Conservation (phyloP, 1,284 basidiomycete species). For the Apiotrichum gamsii region DNA sequence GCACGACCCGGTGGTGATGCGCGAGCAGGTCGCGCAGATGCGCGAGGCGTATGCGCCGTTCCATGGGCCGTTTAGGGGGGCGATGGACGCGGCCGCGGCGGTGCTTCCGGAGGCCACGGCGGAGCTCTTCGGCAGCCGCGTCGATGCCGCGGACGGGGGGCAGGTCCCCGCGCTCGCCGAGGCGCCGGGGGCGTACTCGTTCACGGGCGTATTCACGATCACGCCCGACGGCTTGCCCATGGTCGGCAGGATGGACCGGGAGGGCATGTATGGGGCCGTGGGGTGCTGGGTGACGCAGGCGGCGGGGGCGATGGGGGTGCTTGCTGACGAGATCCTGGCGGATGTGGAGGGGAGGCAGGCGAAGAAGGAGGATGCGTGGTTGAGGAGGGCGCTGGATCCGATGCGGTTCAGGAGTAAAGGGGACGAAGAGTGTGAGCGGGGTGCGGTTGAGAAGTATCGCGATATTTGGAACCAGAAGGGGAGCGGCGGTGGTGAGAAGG, state of each 20-base stretch:
- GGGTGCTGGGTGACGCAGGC: slow-evolving; percentile 32
- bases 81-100: slow-evolving; percentile 9
- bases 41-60: slow-evolving; percentile 18
- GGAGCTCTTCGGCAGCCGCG: slow-evolving; percentile 3
- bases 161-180: background rate
- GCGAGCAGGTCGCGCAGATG: background rate
- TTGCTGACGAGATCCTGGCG: slow-evolving; percentile 17
- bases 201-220: slow-evolving; percentile 29
- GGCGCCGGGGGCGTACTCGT: slow-evolving; percentile 5
- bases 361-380: background rate
- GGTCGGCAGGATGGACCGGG: slow-evolving; percentile 14
- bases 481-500: too few species aligned
- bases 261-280: slow-evolving; percentile 20
- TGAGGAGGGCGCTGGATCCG: slow-evolving; percentile 21
- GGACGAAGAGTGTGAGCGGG: slow-evolving; percentile 1
- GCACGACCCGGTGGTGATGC: slow-evolving; percentile 19
- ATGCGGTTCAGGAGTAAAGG: slow-evolving; percentile 28
- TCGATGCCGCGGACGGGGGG: background rate
- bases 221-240: slow-evolving; percentile 29
- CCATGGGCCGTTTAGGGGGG: slow-evolving; percentile 12
- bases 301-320: slow-evolving; percentile 17
- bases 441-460: slow-evolving; percentile 19
- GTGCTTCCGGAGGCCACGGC: slow-evolving; percentile 16
- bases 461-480: slow-evolving; percentile 26
- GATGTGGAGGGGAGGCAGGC: background rate